Evolutionary conservation across 176 grass and related monocot genomes (phyloP), one percentile per base, ranked within the genome.

Genomic region (Zizania latifolia): DNA sequence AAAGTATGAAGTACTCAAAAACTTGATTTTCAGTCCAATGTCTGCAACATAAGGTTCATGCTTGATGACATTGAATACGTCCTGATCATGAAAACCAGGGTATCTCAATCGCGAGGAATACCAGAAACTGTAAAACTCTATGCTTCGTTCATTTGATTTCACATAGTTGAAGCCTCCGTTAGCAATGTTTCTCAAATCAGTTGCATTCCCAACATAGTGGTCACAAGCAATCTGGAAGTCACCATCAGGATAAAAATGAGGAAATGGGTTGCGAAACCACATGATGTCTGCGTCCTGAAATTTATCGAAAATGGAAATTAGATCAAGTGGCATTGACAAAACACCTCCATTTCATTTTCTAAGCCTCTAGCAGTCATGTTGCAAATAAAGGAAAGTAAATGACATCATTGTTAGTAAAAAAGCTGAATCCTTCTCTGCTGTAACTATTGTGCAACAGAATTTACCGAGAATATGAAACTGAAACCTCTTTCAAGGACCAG

Each of bases 51-150:
- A 85, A 27, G 72, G 81, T 50, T 93, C 91, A 76, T 90, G 53
- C 53, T 93, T 90, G 55, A 93, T 93, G 78, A 60, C 68, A 85
- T 93, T 90, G 43, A 93, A 89, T 59, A 93, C 91, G 36, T 93
- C 80, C 82, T 93, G 91, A 51, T 93, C 91, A 73, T 93, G 91
- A 39, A 77, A 87, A 7, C 91, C 91, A 84, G 84, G 91, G 76
- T 82, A 87, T 55, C 86, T 90, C 63, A 78, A 67, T 21, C 74
- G 77, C 40, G 91, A 85, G 0, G 75, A 66, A 72, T 93, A 90
- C 91, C 91, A 90, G 59, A 88, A 93, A 60, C 74, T 88, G 85
- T 90, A 90, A 57, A 93, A 93, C 41, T 93, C 84, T 80, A 93
- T 93, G 74, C 77, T 93, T 62, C 69, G 55, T 10, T 93, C 83